Conservation (phyloP, 176 grass and related monocot species). For the Saccharum spontaneum region DNA sequence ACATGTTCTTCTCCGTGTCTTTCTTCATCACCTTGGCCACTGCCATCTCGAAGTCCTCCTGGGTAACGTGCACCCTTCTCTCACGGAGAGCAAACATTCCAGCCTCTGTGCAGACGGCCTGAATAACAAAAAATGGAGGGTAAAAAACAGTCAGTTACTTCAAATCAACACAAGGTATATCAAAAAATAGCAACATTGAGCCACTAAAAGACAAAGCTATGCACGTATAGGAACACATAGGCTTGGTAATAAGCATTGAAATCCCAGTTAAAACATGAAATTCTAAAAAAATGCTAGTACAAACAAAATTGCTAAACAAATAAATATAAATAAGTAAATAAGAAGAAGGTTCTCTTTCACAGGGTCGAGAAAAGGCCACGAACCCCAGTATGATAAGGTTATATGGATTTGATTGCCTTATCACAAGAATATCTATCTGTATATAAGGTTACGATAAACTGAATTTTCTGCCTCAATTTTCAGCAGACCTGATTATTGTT, state of each 20-base stretch:
- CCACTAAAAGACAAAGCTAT: not conserved
- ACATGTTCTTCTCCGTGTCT: conserved; percentile 97
- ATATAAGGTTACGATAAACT: not conserved
- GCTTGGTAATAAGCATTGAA: not conserved
- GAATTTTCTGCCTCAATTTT: not conserved
- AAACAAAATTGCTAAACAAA: not conserved
- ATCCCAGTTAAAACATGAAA: not conserved
- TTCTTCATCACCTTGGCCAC: conserved; percentile 98
- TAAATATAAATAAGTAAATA: not conserved
- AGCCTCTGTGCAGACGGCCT: conserved; percentile 94
- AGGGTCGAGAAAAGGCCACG: not conserved
- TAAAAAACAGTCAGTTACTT: not conserved
- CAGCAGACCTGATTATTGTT: not conserved
- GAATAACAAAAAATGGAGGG: not conserved
- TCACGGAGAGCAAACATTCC: conserved; percentile 94
- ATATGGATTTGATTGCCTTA: not conserved
- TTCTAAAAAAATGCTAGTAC: not conserved
- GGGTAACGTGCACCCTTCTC: conserved; percentile 90
- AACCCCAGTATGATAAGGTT: not conserved
- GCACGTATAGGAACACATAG: not conserved
- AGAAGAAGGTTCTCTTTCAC: not conserved
- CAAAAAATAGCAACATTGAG: not conserved
- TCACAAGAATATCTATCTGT: not conserved
- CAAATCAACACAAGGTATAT: not conserved
- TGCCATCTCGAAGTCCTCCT: conserved; percentile 94